Evolutionary conservation across 768 basidiomycete species (phyloP), one percentile per base, ranked within the genome.

Genomic region (Floccularia luteovirens): DNA sequence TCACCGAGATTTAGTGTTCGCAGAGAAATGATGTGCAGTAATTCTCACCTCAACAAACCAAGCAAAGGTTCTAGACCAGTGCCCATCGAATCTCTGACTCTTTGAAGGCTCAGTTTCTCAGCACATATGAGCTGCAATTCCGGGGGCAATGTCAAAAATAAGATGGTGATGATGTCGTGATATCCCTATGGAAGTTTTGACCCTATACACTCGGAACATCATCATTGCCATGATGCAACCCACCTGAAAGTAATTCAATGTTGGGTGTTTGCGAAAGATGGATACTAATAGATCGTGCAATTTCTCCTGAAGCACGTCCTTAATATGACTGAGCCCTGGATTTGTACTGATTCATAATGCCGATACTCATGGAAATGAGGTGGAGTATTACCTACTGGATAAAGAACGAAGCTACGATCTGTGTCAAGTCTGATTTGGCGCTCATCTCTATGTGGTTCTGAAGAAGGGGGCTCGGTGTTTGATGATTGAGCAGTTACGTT

Each of bases 61-160:
- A 93, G 72, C 23, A 96, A 69, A 11, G 90, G 90, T 42, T 91
- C 90, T 20, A 97, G 67, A 11, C 79, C 82, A 5, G 66, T 56
- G 2, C 90, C 85, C 92, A 94, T 94, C 1, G 90, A 81, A 58
- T 97, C 92, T 41, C 92, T 67, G 4, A 93, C 67, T 14, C 90
- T 57, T 36, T 88, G 78, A 24, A 91, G 57, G 51, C 85, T 89
- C 24, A 91, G 49, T 49, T 85, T 79, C 62, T 90, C 87, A 5
- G 69, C 69, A 35, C 75, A 79, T 2, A 60, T 57, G 0, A 81
- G 56, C 31, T 74, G 82, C 17, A 77, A 49, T 31, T 78, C 74
- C 19, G 57, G 58, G 2, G 84, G 83, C 4, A 90, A 62, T 0
- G 86, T 89, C 23, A 91, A 67, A 49, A 79, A 80, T 3, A 96